phyloP scores from a whole-genome alignment of 208 protist species.

The Wallacemonas sp. region DNA sequence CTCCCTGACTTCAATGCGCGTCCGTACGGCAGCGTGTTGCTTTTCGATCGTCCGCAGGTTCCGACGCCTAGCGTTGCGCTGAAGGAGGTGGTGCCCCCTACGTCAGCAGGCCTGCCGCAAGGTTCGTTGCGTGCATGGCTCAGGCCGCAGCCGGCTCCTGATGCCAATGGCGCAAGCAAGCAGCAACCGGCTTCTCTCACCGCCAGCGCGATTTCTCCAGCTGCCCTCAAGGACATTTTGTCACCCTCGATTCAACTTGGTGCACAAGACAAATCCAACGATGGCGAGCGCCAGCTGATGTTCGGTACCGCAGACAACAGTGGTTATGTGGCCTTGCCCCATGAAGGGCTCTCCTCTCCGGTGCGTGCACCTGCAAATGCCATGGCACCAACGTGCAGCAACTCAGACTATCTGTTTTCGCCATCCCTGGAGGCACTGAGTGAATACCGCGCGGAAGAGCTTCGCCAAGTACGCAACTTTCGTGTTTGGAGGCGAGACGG shows the following conservation, averaged over 20 bases:
- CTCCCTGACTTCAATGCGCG: conserved; percentile 77
- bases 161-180: conserved; percentile 19
- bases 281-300: conserved; percentile 9
- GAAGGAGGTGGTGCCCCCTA: conserved; percentile 25
- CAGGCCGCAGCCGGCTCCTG: conserved; percentile 11
- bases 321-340: conserved; percentile 3
- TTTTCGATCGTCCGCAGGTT: conserved; percentile 64
- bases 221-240: conserved; percentile 62
- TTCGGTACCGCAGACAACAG: conserved; percentile 12
- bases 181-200: conserved; percentile 52
- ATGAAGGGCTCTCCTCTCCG: neutral
- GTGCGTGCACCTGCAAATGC: neutral
- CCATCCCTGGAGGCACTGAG: conserved; percentile 59
- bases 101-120: conserved; percentile 23
- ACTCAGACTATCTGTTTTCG: conserved; percentile 50
- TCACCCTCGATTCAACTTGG: conserved; percentile 47
- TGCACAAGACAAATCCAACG: neutral
- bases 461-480: conserved; percentile 60
- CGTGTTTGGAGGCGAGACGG: conserved; percentile 58
- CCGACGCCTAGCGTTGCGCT: conserved; percentile 13
- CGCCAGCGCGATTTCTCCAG: conserved; percentile 47
- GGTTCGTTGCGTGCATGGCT: conserved; percentile 25
- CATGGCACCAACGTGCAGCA: conserved; percentile 56
- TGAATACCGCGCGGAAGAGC: conserved; percentile 39
- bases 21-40: conserved; percentile 78